A percentile compares a stretch with the other conserved stretches of the same genome.
Conservation (phyloP, 495 filamentous ascomycete genomes). For the Lophiotrema nucula region DNA sequence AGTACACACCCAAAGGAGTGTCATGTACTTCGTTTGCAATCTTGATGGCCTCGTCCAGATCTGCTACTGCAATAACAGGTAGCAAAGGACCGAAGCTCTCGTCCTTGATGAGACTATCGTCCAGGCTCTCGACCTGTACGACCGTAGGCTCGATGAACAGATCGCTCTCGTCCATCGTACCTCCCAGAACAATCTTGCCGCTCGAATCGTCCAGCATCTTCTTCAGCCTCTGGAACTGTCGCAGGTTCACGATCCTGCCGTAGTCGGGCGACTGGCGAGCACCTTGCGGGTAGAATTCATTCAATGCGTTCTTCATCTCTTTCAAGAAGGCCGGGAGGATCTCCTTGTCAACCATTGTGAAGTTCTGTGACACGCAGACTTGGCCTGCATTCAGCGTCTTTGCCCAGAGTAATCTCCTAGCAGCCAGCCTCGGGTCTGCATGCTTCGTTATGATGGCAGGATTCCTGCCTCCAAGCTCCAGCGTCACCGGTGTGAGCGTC, state of each 20-base stretch:
- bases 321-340: constrained; percentile 70
- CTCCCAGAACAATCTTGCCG: constrained; percentile 84
- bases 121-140: constrained; percentile 67
- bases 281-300: constrained; percentile 83
- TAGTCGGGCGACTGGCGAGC: constrained; percentile 72
- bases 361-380: constrained; percentile 86
- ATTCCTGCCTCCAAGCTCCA: constrained; percentile 90
- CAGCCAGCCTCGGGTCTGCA: constrained; percentile 77
- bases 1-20: constrained; percentile 78
- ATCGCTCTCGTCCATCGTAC: constrained; percentile 72
- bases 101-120: constrained; percentile 73
- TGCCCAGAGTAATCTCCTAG: constrained; percentile 79
- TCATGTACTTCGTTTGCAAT: constrained; percentile 72
- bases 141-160: constrained; percentile 85
- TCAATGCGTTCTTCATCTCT: constrained; percentile 66
- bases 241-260: constrained; percentile 71
- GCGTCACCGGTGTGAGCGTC: constrained; percentile 79
- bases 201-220: constrained; percentile 76
- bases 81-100: constrained; percentile 92
- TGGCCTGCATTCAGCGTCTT: constrained; percentile 85
- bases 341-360: constrained; percentile 74
- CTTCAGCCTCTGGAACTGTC: constrained; percentile 81
- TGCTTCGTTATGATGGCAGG: constrained; percentile 85
- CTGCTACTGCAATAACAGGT: constrained; percentile 69
- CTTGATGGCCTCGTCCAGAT: constrained; percentile 76